phyloP scores from a whole-genome alignment of 306 rosid genomes.

The Ammopiptanthus mongolicus region DNA sequence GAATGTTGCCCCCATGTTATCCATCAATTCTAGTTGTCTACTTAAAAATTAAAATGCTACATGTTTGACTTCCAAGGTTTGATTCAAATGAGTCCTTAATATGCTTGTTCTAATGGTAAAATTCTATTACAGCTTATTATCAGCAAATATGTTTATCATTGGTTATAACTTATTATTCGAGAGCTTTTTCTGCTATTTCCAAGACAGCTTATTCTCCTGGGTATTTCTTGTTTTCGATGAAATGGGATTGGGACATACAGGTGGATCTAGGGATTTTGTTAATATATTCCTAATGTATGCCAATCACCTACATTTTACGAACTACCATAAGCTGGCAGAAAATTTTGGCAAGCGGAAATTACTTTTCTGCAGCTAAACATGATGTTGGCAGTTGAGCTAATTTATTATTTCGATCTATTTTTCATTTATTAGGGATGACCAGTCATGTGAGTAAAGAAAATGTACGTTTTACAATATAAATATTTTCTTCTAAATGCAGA shows the following conservation, averaged over 20 bases:
- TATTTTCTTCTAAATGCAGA: constrained; percentile 44
- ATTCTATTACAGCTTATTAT: neutral
- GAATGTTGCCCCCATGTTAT: neutral
- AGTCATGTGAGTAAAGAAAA: neutral
- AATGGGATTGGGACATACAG: neutral
- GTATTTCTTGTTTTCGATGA: neutral
- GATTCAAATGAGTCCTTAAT: neutral
- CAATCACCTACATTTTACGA: neutral
- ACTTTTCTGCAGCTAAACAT: neutral
- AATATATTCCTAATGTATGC: neutral
- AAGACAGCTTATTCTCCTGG: neutral
- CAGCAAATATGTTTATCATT: neutral
- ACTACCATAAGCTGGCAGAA: neutral
- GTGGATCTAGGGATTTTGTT: neutral
- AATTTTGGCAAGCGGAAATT: neutral
- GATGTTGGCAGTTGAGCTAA: neutral
- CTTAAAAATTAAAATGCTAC: neutral
- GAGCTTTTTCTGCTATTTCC: neutral
- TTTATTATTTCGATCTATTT: neutral
- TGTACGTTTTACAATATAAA: neutral
- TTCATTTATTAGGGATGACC: neutral
- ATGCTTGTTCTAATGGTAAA: neutral
- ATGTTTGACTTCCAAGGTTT: neutral
- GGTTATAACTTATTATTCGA: neutral
- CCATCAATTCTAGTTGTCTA: neutral